phyloP scores from a whole-genome alignment of 805 yeast species.

The Cyberlindnera xylosilytica region DNA sequence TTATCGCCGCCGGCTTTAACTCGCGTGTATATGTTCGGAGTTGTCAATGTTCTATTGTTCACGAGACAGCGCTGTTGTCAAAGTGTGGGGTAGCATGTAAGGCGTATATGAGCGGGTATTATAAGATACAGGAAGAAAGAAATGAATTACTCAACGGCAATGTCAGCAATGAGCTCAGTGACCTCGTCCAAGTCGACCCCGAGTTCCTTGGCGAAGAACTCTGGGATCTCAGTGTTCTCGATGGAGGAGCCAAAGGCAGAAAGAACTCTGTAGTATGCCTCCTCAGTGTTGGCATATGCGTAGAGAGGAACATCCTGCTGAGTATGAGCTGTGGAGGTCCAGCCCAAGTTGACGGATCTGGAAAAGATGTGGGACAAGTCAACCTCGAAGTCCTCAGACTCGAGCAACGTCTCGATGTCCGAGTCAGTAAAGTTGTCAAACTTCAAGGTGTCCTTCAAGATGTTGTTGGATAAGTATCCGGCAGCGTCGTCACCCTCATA shows the following conservation, averaged over 20 bases:
- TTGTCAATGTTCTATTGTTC: neutral
- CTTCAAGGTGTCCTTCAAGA: conserved; percentile 40
- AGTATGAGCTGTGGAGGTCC: conserved; percentile 95
- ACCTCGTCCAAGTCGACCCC: conserved; percentile 46
- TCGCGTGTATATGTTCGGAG: neutral
- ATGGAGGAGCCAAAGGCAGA: conserved; percentile 71
- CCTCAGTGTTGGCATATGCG: conserved; percentile 62
- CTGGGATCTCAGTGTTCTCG: conserved; percentile 84
- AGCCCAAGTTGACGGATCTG: conserved; percentile 76
- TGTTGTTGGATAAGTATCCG: conserved; percentile 46
- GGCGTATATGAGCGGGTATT: too few species aligned
- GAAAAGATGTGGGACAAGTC: conserved; percentile 67
- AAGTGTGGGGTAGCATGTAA: too few species aligned
- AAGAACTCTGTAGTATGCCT: conserved; percentile 38
- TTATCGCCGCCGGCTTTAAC: neutral
- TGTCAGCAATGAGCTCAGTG: conserved; percentile 36
- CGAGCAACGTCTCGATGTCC: conserved; percentile 47
- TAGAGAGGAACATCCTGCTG: conserved; percentile 93
- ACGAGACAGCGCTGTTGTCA: too few species aligned
- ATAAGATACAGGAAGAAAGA: too few species aligned
- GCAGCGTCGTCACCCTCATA: conserved; percentile 35
- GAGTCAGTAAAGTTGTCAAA: conserved; percentile 32
- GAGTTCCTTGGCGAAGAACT: conserved; percentile 57
- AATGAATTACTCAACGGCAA: conserved; percentile 7
- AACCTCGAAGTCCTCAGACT: conserved; percentile 34